Evolutionary conservation across 2,329 filamentous ascomycete species (phyloP), one percentile per base, ranked within the genome.

Genomic region (Lachnellula cervina): DNA sequence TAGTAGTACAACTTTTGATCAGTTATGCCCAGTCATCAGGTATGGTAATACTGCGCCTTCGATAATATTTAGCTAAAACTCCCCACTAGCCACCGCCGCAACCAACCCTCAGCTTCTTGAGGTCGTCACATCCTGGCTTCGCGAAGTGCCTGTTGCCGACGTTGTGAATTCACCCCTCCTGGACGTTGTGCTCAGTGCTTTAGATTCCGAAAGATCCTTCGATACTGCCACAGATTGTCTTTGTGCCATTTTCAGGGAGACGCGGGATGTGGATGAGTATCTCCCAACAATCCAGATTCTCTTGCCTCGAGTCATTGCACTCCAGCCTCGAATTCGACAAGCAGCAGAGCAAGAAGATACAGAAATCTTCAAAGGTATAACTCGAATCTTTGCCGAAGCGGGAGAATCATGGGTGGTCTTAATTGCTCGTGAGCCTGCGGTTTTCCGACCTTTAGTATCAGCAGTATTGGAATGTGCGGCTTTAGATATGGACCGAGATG

Each of bases 71-170:
- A 38, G 57, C 32, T 65, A 52, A 70, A 65, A 57, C 66, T 58
- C 40, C 34, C 44, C 21, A 57, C 62, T 66, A 91, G 90, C 81
- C 50, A 77, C 83, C 48, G 91, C 93, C 23, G 82, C 90, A 8
- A 87, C 86, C 60, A 96, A 97, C 68, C 92, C 93, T 2, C 88
- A 92, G 67, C 80, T 99, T 48, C 85, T 97, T 71, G 90, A 97
- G 67, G 97, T 94, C 71, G 91, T 97, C 65, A 95, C 91, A 34
- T 97, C 94, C 3, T 99, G 94, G 94, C 81, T 97, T 63, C 84
- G 91, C 64, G 94, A 99, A 74, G 90, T 99, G 6, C 90, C 93
- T 0, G 82, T 96, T 48, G 80, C 80, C 61, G 86, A 89, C 59
- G 84, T 99, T 61, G 87, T 96, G 63, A 87, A 87, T 64, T 97